Percentiles rank a stretch among this genome's conserved stretches.
These are phyloP conservation scores for Dothidotthia symphoricarpi DNA, from an alignment of 2,329 filamentous ascomycete species.

Conservation along the genomic window DNA sequence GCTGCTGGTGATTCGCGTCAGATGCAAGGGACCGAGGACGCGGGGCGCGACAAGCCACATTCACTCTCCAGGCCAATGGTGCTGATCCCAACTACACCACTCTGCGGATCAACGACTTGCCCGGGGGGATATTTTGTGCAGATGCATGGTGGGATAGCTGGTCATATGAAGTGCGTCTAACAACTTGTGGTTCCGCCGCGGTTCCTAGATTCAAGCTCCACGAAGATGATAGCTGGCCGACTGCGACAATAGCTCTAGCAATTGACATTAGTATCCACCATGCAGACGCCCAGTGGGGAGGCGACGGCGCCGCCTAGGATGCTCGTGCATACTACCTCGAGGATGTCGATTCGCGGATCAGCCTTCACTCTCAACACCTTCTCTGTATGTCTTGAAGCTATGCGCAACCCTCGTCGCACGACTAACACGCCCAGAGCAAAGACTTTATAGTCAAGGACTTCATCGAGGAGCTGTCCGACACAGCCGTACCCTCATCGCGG, in stretches of 20 bases:
- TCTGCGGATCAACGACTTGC: no score
- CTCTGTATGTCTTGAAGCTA: slow-evolving; percentile 35
- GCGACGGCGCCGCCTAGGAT: slow-evolving; percentile 37
- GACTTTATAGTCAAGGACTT: slow-evolving; percentile 99
- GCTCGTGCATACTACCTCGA: slow-evolving; percentile 42
- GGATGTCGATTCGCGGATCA: slow-evolving; percentile 49
- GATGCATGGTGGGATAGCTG: no score
- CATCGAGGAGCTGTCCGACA: slow-evolving; percentile 87
- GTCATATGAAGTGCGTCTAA: no score
- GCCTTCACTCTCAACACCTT: slow-evolving; percentile 83
- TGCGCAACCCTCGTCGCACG: neutral
- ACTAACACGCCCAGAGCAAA: slow-evolving; percentile 39
- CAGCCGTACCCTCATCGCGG: slow-evolving; percentile 73
- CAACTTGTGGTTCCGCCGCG: no score
- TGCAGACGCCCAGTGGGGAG: slow-evolving; percentile 42
- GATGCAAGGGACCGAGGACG: slow-evolving; percentile 16
- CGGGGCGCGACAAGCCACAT: slow-evolving; percentile 31
- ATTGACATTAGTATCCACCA: slow-evolving; percentile 19
- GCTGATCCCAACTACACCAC: no score
- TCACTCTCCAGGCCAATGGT: neutral
- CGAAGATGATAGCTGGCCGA: no score
- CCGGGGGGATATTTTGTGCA: no score
- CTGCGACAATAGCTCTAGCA: no score
- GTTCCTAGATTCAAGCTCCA: no score
- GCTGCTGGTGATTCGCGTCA: slow-evolving; percentile 6